Evolutionary conservation across 2,329 filamentous ascomycete species (phyloP).

Genomic region (Neonectria faginata): DNA sequence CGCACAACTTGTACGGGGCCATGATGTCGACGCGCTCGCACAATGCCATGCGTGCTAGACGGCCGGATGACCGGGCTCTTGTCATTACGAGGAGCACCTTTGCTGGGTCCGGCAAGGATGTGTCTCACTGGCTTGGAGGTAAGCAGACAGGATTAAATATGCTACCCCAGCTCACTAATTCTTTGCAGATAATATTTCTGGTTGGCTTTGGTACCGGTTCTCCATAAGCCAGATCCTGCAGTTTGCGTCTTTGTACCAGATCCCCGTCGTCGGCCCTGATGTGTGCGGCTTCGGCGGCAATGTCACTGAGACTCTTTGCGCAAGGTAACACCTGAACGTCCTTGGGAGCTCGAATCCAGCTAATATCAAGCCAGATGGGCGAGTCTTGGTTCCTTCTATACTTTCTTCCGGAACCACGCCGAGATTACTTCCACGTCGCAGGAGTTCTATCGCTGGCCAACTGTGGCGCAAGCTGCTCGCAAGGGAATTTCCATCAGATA

Average conservation of each 20-base stretch:
- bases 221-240: conserved; percentile 70
- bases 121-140: conserved; percentile 70
- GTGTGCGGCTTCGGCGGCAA: conserved; percentile 81
- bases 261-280: conserved; percentile 78
- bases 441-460: conserved; percentile 75
- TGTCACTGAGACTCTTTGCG: conserved; percentile 49
- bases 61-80: conserved; percentile 73
- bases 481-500: conserved; percentile 77
- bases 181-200: conserved; percentile 48
- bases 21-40: conserved; percentile 78
- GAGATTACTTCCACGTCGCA: conserved; percentile 58
- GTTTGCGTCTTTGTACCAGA: conserved; percentile 73
- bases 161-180: too few relatives aligned
- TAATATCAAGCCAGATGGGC: conserved; percentile 66
- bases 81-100: conserved; percentile 83
- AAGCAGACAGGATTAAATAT: background rate
- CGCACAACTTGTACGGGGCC: conserved; percentile 80
- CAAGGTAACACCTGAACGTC: conserved; percentile 12
- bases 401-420: conserved; percentile 77
- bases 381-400: conserved; percentile 72
- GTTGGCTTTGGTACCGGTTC: conserved; percentile 69
- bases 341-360: background rate
- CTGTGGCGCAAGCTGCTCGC: conserved; percentile 70
- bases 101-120: conserved; percentile 74
- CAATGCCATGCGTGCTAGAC: conserved; percentile 73